Evolutionary conservation across 768 basidiomycete genomes (phyloP).

Genomic region (Leccinum longicurvipes): DNA sequence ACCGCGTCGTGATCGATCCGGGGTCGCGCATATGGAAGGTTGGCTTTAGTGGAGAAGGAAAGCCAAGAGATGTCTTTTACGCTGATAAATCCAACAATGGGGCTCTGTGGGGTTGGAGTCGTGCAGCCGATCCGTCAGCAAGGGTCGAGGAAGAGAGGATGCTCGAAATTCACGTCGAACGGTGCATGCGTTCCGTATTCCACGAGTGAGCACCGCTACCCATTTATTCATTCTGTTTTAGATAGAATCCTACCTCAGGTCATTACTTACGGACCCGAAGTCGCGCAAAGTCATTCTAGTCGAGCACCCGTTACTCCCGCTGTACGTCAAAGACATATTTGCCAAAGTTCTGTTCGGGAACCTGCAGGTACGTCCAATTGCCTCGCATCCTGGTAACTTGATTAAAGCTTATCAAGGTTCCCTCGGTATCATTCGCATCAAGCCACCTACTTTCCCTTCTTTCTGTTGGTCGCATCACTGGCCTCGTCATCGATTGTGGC

Average conservation of each 20-base stretch:
- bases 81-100: conserved; percentile 41
- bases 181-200: conserved; percentile 72
- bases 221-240: conserved; percentile 9
- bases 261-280: conserved; percentile 91
- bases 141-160: conserved; percentile 72
- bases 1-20: conserved; percentile 91
- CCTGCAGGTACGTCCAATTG: conserved; percentile 54
- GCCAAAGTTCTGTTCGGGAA: conserved; percentile 88
- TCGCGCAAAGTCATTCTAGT: conserved; percentile 91
- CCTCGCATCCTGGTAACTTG: neutral
- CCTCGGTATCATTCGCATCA: conserved; percentile 90
- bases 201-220: conserved; percentile 58
- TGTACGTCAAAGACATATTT: conserved; percentile 84
- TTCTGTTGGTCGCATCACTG: conserved; percentile 85
- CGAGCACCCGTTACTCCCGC: conserved; percentile 84
- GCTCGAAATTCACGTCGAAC: conserved; percentile 67
- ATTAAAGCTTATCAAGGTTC: conserved; percentile 54
- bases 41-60: conserved; percentile 94
- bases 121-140: conserved; percentile 50
- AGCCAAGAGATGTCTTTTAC: conserved; percentile 84
- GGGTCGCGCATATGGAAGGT: conserved; percentile 96
- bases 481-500: conserved; percentile 90
- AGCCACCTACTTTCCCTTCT: conserved; percentile 83
- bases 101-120: conserved; percentile 59
- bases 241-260: conserved; percentile 45